Evolutionary conservation across 2,329 filamentous ascomycete genomes (phyloP).

Genomic region (Juglanconis oblonga): DNA sequence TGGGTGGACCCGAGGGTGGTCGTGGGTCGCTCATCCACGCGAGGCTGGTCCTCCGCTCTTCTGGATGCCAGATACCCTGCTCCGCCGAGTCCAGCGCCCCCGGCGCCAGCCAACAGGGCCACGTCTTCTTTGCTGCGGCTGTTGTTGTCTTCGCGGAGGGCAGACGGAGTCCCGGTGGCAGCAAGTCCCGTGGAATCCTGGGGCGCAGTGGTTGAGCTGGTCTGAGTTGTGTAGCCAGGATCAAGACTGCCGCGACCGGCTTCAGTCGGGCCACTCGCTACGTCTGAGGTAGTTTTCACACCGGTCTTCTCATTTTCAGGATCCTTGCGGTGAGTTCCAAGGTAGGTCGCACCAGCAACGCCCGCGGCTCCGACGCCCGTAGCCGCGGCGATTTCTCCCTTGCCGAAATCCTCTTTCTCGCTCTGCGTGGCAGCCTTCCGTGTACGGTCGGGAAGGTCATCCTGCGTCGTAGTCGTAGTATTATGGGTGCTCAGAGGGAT

Average conservation of each 20-base stretch:
- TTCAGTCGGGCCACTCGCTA: not conserved
- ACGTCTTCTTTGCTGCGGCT: not conserved
- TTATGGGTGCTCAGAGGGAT: not conserved
- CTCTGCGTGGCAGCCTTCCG: not conserved
- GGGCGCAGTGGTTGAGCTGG: not conserved
- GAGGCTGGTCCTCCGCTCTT: not conserved
- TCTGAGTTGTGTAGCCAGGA: not conserved
- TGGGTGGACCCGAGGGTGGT: not conserved
- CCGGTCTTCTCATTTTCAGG: not conserved
- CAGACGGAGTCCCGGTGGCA: not conserved
- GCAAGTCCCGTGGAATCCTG: not conserved
- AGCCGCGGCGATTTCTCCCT: not conserved
- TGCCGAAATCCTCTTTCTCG: not conserved
- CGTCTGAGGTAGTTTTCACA: not conserved
- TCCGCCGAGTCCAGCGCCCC: constrained; percentile 2
- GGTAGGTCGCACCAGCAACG: constrained; percentile 1
- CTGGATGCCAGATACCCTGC: constrained; percentile 7
- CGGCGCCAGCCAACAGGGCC: constrained; percentile 1
- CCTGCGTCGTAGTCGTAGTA: not conserved
- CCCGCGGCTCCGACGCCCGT: not conserved
- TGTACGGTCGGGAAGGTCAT: not conserved
- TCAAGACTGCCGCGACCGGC: not conserved
- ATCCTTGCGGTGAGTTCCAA: not conserved
- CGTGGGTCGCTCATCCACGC: not conserved
- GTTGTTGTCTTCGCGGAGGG: not conserved